Evolutionary conservation across 2,329 filamentous ascomycete species (phyloP), one percentile per base, ranked within the genome.

Genomic region (Aspergillus pseudotamarii): DNA sequence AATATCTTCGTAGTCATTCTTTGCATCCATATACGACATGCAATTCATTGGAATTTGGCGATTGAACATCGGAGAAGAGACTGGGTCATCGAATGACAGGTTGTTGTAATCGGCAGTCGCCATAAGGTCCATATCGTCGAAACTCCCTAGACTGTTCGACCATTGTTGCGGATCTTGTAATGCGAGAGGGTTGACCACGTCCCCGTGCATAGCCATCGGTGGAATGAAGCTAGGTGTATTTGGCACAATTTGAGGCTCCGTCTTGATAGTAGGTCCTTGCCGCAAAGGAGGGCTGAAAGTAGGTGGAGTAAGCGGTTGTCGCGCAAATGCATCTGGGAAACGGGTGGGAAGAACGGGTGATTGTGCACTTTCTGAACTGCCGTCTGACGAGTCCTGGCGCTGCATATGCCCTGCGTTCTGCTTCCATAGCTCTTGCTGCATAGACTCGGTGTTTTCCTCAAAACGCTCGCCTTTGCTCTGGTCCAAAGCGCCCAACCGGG

Each of bases 401-500:
- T 83, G 82, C 73, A 83, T 84, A 61, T 78, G 82, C 23, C 81
- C 80, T 34, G 82, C 80, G n/a, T 83, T 85, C 48, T 82, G 79
- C 32, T 82, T 82, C 64, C 86, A 80, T 46, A 89, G 72, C 50
- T 82, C 81, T 60, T 84, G 81, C 71, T 88, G 86, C 74, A 89
- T 79, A 32, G 80, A 77, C 43, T 80, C 79, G 62, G 82, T 80
- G 72, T 87, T 84, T 61, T 89, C 87, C 70, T 89, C 86, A 68
- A 89, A 89, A 4, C 75, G 78, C 63, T 83, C 80, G 59, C 86
- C 84, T 74, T 79, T 79, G 61, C 79, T 79, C 51, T 82, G 75
- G 57, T 88, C 85, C 43, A 89, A 74, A 2, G 86, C 82, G 46
- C 86, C 85, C 28, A 89, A 78, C 38, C 85, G 80, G 53, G 86